These are phyloP conservation scores for Serendipita sp. DNA, from an alignment of 768 basidiomycete species.

Conservation along the genomic window DNA sequence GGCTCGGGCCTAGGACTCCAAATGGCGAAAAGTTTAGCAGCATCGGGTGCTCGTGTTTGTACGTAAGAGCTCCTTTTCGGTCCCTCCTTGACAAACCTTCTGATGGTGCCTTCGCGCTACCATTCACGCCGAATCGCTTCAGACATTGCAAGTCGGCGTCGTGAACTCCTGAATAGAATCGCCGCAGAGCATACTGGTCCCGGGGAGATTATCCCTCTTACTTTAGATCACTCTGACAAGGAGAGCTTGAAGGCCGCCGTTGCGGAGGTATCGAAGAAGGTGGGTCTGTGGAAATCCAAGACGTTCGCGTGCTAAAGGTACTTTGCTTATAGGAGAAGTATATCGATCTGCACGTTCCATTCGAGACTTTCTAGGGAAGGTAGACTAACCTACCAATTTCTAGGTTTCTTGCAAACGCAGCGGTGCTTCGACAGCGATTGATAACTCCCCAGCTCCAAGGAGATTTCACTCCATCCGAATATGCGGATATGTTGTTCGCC, in stretches of 20 bases:
- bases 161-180: neutral
- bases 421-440: neutral
- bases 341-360: neutral
- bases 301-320: neutral
- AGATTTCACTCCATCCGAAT: neutral
- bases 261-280: neutral
- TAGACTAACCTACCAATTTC: neutral
- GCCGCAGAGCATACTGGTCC: constrained; percentile 1
- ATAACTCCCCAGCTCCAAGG: neutral
- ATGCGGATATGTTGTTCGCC: neutral
- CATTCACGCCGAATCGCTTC: neutral
- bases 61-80: neutral
- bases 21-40: neutral
- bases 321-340: neutral
- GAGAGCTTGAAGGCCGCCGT: neutral
- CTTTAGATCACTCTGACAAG: constrained; percentile 3
- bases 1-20: neutral
- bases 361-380: neutral
- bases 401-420: constrained; percentile 1
- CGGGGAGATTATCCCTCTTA: constrained; percentile 1
- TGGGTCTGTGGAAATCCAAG: neutral
- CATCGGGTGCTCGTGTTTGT: neutral
- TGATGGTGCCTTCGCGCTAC: too few species aligned
- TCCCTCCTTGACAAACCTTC: neutral
- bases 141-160: constrained; percentile 4